A percentile compares a stretch with the other conserved stretches of the same genome.
These are phyloP conservation scores for Boletellus ananiceps DNA, from an alignment of 768 basidiomycete species.

Conservation along the genomic window DNA sequence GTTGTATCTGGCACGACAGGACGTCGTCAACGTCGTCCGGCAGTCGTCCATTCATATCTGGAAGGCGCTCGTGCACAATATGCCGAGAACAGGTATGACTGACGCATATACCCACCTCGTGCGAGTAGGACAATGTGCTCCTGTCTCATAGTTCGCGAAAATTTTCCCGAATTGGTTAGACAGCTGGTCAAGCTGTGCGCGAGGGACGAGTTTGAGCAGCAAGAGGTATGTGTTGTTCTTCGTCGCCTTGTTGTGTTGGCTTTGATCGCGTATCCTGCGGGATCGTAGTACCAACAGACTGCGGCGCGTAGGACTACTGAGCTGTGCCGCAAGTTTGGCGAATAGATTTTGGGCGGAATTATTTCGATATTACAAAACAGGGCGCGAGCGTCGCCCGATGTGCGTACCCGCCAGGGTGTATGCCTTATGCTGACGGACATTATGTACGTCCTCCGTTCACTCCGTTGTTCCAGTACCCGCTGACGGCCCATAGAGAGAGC, in stretches of 20 bases:
- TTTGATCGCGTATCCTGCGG: slow-evolving; percentile 35
- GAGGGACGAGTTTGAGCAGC: slow-evolving; percentile 75
- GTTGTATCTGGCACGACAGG: slow-evolving; percentile 90
- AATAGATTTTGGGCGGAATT: slow-evolving; percentile 81
- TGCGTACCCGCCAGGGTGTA: slow-evolving; percentile 74
- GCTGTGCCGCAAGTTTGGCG: slow-evolving; percentile 92
- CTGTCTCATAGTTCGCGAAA: slow-evolving; percentile 66
- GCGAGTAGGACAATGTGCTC: too few relatives aligned
- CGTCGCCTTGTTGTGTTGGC: background rate
- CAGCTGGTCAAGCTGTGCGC: slow-evolving; percentile 79
- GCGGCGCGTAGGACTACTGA: slow-evolving; percentile 86
- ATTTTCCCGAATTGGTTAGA: slow-evolving; percentile 76
- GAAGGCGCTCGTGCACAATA: slow-evolving; percentile 96
- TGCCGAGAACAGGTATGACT: slow-evolving; percentile 74
- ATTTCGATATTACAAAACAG: slow-evolving; percentile 65
- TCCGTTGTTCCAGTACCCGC: background rate
- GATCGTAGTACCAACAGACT: slow-evolving; percentile 44
- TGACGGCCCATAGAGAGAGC: slow-evolving; percentile 50
- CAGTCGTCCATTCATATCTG: slow-evolving; percentile 93
- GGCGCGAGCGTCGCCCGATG: slow-evolving; percentile 56
- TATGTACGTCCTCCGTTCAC: slow-evolving; percentile 49
- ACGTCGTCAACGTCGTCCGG: slow-evolving; percentile 83
- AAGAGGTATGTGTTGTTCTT: slow-evolving; percentile 63
- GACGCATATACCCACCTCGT: too few relatives aligned
- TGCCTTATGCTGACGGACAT: slow-evolving; percentile 86